phyloP scores from a whole-genome alignment of 305 asterid species.

The Fraxinus ornus region DNA sequence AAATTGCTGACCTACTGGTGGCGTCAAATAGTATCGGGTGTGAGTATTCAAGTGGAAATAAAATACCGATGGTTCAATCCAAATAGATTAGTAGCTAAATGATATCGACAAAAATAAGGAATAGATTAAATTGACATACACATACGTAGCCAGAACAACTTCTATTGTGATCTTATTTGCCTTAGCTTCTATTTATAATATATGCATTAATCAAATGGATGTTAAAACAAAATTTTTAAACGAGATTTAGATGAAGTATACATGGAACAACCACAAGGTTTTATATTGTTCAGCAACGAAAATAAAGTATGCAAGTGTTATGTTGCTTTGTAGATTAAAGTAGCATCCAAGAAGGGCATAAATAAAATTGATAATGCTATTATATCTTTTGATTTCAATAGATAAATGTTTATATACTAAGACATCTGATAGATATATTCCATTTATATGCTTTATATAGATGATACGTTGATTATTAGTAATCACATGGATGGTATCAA shows the following conservation, averaged over 20 bases:
- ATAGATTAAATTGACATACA: background rate
- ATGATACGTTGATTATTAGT: background rate
- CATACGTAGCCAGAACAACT: background rate
- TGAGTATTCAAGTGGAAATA: constrained; percentile 2
- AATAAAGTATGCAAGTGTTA: too few relatives aligned
- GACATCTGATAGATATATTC: background rate
- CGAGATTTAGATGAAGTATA: background rate
- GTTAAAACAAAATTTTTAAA: background rate
- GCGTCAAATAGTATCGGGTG: background rate
- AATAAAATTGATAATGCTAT: background rate
- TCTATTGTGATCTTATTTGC: background rate
- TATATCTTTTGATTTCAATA: background rate
- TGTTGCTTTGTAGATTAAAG: background rate
- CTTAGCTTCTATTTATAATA: background rate
- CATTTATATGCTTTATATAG: too few relatives aligned
- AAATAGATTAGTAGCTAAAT: background rate
- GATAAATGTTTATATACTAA: background rate
- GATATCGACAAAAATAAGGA: background rate
- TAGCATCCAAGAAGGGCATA: background rate
- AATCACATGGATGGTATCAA: background rate
- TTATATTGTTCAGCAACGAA: too few relatives aligned
- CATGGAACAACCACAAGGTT: background rate
- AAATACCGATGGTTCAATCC: background rate
- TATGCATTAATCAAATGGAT: background rate
- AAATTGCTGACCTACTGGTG: too few relatives aligned